A percentile compares a stretch with the other conserved stretches of the same genome.
Conservation (phyloP, 106 monocot genomes). For the Xerophyta viscosa region DNA sequence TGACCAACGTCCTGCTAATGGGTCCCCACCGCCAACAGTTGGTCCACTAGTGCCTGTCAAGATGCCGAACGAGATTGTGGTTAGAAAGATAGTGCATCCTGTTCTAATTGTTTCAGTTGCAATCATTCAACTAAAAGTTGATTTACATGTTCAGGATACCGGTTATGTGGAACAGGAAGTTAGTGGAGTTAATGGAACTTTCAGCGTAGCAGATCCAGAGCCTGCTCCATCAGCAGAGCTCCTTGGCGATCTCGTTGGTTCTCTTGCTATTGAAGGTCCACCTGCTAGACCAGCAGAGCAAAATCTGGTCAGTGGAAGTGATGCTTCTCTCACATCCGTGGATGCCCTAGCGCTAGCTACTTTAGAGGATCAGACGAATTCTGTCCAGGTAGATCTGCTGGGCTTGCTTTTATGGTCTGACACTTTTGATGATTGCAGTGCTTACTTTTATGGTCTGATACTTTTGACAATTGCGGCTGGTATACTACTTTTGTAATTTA, state of each 20-base stretch:
- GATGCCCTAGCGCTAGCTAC: conserved; percentile 76
- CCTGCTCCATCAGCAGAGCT: conserved; percentile 54
- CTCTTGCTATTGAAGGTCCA: conserved; percentile 87
- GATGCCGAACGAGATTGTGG: conserved; percentile 68
- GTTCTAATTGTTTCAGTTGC: too few species aligned
- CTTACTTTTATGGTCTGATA: too few species aligned
- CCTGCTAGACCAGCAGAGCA: conserved; percentile 33
- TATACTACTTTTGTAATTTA: too few species aligned
- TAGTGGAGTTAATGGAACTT: conserved; percentile 44
- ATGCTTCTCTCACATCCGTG: conserved; percentile 23
- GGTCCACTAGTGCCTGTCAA: conserved; percentile 59
- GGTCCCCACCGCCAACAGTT: conserved; percentile 43
- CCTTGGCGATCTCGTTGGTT: conserved; percentile 85
- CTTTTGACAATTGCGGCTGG: too few species aligned
- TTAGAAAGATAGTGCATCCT: conserved; percentile 10
- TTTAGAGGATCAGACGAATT: conserved; percentile 50
- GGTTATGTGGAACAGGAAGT: conserved; percentile 30
- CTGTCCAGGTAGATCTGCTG: conserved; percentile 98
- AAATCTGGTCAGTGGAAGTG: conserved; percentile 22
- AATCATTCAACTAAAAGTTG: too few species aligned
- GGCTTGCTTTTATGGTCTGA: too few species aligned
- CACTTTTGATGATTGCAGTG: too few species aligned
- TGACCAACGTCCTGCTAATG: conserved; percentile 70
- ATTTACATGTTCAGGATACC: conserved; percentile 43
- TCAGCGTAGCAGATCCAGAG: conserved; percentile 38